phyloP scores from a whole-genome alignment of 108 stramenopile species.

The Discostella pseudostelligera region DNA sequence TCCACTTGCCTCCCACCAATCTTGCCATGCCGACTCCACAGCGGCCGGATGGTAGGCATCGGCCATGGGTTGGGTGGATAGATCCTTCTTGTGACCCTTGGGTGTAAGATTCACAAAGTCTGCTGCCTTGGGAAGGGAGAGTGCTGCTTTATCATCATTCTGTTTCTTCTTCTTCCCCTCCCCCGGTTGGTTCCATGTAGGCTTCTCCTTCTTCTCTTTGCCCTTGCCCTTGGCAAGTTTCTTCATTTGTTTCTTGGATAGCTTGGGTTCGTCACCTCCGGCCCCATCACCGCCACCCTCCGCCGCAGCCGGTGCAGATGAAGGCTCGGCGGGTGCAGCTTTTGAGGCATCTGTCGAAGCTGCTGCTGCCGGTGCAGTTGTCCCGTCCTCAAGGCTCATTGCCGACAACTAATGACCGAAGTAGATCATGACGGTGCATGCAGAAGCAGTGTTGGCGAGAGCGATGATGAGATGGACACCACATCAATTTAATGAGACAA shows the following conservation, averaged over 20 bases:
- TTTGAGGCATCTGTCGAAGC: neutral
- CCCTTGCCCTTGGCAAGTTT: slow-evolving; percentile 80
- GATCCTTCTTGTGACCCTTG: slow-evolving; percentile 85
- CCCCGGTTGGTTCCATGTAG: slow-evolving; percentile 70
- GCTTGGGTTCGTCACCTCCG: slow-evolving; percentile 32
- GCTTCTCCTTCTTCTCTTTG: slow-evolving; percentile 74
- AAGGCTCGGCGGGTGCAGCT: neutral
- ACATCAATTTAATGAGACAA: too few relatives aligned
- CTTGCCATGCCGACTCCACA: slow-evolving; percentile 98
- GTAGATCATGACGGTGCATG: neutral
- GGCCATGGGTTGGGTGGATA: slow-evolving; percentile 76
- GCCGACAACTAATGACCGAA: slow-evolving; percentile 14
- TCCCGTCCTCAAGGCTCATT: slow-evolving; percentile 30
- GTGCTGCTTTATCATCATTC: slow-evolving; percentile 42
- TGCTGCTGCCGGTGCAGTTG: slow-evolving; percentile 16
- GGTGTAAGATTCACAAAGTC: slow-evolving; percentile 84
- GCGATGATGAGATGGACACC: too few relatives aligned
- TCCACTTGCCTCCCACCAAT: slow-evolving; percentile 96
- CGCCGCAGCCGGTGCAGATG: neutral
- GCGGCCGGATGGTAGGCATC: slow-evolving; percentile 92
- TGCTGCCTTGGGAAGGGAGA: slow-evolving; percentile 36
- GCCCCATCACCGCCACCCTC: neutral
- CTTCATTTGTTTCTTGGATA: slow-evolving; percentile 83
- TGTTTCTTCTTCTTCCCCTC: slow-evolving; percentile 59
- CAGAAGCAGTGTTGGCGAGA: too few relatives aligned